These are phyloP conservation scores for Teunomyces kruisii DNA, from an alignment of 805 yeast species.

Conservation along the genomic window DNA sequence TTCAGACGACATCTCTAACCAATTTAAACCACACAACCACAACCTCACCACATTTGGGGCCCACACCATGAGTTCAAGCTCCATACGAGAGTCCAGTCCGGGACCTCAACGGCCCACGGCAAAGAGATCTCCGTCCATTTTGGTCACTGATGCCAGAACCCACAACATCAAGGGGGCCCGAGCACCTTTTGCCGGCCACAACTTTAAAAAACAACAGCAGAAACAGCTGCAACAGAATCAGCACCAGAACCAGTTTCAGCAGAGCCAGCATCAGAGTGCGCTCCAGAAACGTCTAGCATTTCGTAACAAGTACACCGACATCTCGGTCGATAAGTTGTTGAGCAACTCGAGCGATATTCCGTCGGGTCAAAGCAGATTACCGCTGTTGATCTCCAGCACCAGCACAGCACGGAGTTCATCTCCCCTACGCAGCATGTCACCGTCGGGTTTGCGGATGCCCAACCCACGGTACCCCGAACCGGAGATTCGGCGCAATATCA, in stretches of 20 bases:
- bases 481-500: slow-evolving; percentile 32
- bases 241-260: slow-evolving; percentile 19
- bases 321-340: slow-evolving; percentile 76
- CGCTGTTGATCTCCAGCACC: slow-evolving; percentile 24
- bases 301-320: slow-evolving; percentile 62
- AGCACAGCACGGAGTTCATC: slow-evolving; percentile 8
- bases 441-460: slow-evolving; percentile 10
- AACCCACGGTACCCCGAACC: not conserved
- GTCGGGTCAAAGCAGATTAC: slow-evolving; percentile 61
- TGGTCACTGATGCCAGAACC: slow-evolving; percentile 85
- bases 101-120: slow-evolving; percentile 53
- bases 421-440: slow-evolving; percentile 18
- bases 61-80: slow-evolving; percentile 3
- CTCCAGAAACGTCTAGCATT: slow-evolving; percentile 30
- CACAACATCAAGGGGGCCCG: slow-evolving; percentile 48
- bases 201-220: slow-evolving; percentile 39
- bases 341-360: slow-evolving; percentile 86
- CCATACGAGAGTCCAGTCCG: not conserved
- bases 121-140: slow-evolving; percentile 86
- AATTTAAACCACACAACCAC: not conserved
- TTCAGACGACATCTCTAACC: not conserved
- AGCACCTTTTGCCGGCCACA: slow-evolving; percentile 80
- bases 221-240: slow-evolving; percentile 19
- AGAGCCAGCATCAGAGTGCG: slow-evolving; percentile 19
- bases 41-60: not conserved